Conservation (phyloP, 106 monocot genomes). For the Phalaenopsis equestris region DNA sequence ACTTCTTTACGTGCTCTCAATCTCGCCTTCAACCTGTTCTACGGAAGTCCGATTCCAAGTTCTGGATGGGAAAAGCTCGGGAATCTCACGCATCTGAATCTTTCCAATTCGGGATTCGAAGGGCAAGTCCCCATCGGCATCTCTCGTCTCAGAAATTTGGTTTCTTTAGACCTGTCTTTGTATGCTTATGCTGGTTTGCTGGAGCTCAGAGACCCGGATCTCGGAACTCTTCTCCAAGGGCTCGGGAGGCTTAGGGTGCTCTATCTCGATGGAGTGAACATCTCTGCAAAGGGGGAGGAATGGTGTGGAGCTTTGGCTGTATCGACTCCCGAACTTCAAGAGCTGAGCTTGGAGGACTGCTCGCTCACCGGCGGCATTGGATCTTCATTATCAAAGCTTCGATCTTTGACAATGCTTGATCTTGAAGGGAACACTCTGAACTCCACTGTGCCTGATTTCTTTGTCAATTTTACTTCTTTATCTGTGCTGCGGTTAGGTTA, state of each 20-base stretch:
- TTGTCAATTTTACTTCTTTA: slow-evolving; percentile 30
- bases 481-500: slow-evolving; percentile 17
- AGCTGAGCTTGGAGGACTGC: slow-evolving; percentile 41
- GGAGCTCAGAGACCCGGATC: background rate
- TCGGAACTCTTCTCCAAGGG: slow-evolving; percentile 11
- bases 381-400: slow-evolving; percentile 22
- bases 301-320: slow-evolving; percentile 27
- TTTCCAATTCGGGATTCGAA: slow-evolving; percentile 37
- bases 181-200: background rate
- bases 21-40: slow-evolving; percentile 26
- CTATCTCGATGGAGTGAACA: slow-evolving; percentile 13
- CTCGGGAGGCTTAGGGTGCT: slow-evolving; percentile 20
- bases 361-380: slow-evolving; percentile 39
- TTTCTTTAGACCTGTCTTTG: slow-evolving; percentile 38
- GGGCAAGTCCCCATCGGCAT: slow-evolving; percentile 37
- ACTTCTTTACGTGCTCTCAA: slow-evolving; percentile 34
- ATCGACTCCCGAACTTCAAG: slow-evolving; percentile 23
- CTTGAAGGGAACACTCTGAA: slow-evolving; percentile 36
- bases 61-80: slow-evolving; percentile 11
- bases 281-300: background rate
- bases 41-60: slow-evolving; percentile 6
- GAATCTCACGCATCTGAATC: slow-evolving; percentile 36
- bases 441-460: slow-evolving; percentile 20
- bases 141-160: slow-evolving; percentile 19
- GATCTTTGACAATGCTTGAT: slow-evolving; percentile 18